A percentile compares a stretch with the other conserved stretches of the same genome.
phyloP scores from a whole-genome alignment of 305 asterid species.

The Stenogyne calaminthoides region DNA sequence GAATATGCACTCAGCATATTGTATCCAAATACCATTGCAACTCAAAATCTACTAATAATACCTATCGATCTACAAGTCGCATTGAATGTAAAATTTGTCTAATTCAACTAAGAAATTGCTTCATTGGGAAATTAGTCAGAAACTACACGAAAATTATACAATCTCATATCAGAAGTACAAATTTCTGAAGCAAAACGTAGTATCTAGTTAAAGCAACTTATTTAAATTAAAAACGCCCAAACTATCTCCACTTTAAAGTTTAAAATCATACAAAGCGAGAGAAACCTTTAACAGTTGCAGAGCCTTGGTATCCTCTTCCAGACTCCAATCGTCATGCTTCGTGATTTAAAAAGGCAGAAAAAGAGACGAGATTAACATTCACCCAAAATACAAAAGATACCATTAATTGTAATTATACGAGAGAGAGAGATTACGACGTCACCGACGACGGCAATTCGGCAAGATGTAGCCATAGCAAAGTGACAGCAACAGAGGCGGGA shows the following conservation, averaged over 20 bases:
- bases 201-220: not conserved
- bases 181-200: conserved; percentile 19
- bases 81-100: not conserved
- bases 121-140: not conserved
- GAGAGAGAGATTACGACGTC: conserved; percentile 62
- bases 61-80: not conserved
- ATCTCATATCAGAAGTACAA: not conserved
- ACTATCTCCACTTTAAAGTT: not conserved
- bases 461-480: conserved; percentile 51
- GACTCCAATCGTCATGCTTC: conserved; percentile 93
- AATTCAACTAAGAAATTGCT: conserved; percentile 8
- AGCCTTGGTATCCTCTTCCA: conserved; percentile 82
- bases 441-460: conserved; percentile 80
- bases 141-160: not conserved
- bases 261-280: conserved; percentile 17
- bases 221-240: not conserved
- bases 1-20: not conserved
- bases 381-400: conserved; percentile 12
- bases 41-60: not conserved
- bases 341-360: not conserved
- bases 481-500: conserved; percentile 25
- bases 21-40: conserved; percentile 11
- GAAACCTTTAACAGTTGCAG: conserved; percentile 73
- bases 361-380: not conserved
- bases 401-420: not conserved